Base-by-base conservation (phyloP, 371 early-diverging fungal species). In the Mortierella sp. region DNA sequence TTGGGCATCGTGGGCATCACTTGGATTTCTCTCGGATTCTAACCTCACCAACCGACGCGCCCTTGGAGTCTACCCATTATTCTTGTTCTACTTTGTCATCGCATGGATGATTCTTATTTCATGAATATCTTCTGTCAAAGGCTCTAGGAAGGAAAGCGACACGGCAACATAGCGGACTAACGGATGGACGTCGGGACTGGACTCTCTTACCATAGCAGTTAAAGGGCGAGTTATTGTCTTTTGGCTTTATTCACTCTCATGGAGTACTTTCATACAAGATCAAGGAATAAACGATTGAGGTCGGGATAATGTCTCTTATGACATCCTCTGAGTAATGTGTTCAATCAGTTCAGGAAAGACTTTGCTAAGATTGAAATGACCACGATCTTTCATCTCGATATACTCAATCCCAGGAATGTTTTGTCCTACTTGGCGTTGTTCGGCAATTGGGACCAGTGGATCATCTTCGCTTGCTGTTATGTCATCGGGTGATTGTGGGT, bases 1-100 rank as follows among this genome's bases (percentile, higher is more conserved):
- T 7, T 97, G 96, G 97, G 86, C 94, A 10, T 88, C 92, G 9
- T 93, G 91, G 92, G 96, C 97, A 1, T 92, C 97, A 0, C 78
- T 96, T 24, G 92, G 94, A 16, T 98, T 98, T 78, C 81, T 98
- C 29, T 87, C 92, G 1, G 92, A 92, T 48, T 88, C 89, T 12
- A 89, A 91, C 77, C 83, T 96, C 46, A 88, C 90, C 28, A 92
- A 94, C 67, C 86, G 95, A 44, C 86, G 92, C 19, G 81, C 91
- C 43, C 82, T 98, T 46, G 97, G 95, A 10, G 87, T 96, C 25
- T 97, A 95, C 74, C 97, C 97, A 43, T 86, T 97, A 37, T 91
- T 91, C 67, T 81, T 97, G 63, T 97, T 97, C 64, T 97, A 96
- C 76, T 94, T 96, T 53, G 82, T 92, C 63, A 91, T 97, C 71